phyloP scores from a whole-genome alignment of 768 basidiomycete genomes.

The Chalciporus chontae region DNA sequence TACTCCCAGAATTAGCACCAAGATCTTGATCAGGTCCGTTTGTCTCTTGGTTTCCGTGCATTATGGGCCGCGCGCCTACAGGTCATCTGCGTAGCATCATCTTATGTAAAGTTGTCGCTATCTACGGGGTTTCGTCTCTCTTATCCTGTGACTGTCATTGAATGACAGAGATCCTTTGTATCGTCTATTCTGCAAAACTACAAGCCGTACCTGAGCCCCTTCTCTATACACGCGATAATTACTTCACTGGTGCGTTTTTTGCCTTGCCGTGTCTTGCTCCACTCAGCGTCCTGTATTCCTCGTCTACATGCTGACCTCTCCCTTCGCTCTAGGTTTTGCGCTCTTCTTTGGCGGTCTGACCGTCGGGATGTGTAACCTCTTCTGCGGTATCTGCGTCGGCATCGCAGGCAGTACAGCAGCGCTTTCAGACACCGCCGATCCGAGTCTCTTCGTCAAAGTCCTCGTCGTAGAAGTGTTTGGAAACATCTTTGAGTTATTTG shows the following conservation, averaged over 20 bases:
- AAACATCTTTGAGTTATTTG: constrained; percentile 88
- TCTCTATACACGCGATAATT: constrained; percentile 83
- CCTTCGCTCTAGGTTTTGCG: constrained; percentile 64
- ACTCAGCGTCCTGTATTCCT: not conserved
- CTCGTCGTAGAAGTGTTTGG: constrained; percentile 95
- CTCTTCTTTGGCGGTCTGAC: constrained; percentile 97
- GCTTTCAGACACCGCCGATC: constrained; percentile 92
- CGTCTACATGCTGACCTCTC: not conserved
- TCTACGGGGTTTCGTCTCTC: constrained; percentile 70
- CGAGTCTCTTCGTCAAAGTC: constrained; percentile 92
- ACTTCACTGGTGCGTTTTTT: constrained; percentile 73
- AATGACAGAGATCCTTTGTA: constrained; percentile 76
- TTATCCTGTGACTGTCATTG: not conserved
- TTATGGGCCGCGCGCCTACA: not conserved
- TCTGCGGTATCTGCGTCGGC: constrained; percentile 93
- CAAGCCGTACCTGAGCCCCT: constrained; percentile 52
- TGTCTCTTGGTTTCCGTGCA: not conserved
- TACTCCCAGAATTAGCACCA: constrained; percentile 90
- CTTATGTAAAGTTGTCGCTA: constrained; percentile 99
- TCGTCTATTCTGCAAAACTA: constrained; percentile 90
- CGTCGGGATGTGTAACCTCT: constrained; percentile 89
- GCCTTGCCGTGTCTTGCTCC: not conserved
- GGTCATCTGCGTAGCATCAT: constrained; percentile 65
- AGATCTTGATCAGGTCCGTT: constrained; percentile 91
- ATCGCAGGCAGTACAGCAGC: constrained; percentile 95